Evolutionary conservation across 225 moss, liverwort and hornwort species (phyloP).

Genomic region (Bryum argenteum): DNA sequence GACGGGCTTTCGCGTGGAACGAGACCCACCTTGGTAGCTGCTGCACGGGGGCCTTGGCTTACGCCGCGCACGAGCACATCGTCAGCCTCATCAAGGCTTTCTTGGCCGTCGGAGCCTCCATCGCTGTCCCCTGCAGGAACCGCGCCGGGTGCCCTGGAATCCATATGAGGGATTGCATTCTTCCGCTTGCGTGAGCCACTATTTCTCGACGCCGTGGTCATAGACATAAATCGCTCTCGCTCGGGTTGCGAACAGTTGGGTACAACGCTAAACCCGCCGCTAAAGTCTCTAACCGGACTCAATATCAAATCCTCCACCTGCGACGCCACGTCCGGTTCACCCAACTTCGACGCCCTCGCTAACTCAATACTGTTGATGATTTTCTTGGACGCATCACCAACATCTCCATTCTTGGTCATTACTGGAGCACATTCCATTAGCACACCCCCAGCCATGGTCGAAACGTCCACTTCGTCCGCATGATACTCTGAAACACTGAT

Average conservation of each 20-base stretch:
- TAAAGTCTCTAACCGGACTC: slow-evolving; percentile 31
- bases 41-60: slow-evolving; percentile 44
- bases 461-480: no score
- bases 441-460: not conserved
- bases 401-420: not conserved
- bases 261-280: slow-evolving; percentile 20
- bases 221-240: slow-evolving; percentile 31
- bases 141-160: slow-evolving; percentile 48
- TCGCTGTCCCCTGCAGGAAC: slow-evolving; percentile 45
- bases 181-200: slow-evolving; percentile 45
- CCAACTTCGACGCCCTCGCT: not conserved
- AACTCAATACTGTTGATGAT: not conserved
- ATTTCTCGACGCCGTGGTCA: slow-evolving; percentile 27
- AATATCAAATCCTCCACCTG: slow-evolving; percentile 16
- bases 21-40: slow-evolving; percentile 33
- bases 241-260: slow-evolving; percentile 32
- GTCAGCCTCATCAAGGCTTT: slow-evolving; percentile 40
- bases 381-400: not conserved
- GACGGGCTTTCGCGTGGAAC: no score
- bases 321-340: not conserved
- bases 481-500: slow-evolving; percentile 27
- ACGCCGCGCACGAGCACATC: slow-evolving; percentile 33
- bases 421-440: not conserved
- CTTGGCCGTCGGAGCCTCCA: slow-evolving; percentile 45
- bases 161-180: slow-evolving; percentile 59